Evolutionary conservation across 2,329 filamentous ascomycete species (phyloP), one percentile per base, ranked within the genome.

Genomic region (Cladosporium austrohemisphaericum): DNA sequence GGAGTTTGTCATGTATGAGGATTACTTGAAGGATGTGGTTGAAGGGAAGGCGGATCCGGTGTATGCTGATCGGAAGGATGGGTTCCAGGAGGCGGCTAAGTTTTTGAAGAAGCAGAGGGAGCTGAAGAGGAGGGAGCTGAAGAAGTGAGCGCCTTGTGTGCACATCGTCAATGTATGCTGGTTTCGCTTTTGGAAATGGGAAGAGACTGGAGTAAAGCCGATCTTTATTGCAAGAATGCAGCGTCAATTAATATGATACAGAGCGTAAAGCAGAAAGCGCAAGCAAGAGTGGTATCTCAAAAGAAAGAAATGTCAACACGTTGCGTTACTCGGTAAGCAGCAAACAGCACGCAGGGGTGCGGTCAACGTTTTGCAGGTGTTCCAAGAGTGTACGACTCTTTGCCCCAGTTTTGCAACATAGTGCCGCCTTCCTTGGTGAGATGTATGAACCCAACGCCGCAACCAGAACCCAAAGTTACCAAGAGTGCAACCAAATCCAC

Each of bases 1-100:
- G 47, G 53, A 69, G 45, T 66, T 65, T 1, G 68, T 58, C 25
- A 62, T 63, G 14, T 71, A 74, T 55, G 61, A 62, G 50, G 64
- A 66, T 5, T 75, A 69, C 50, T 58, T 73, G 7, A 57, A 67
- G 41, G 67, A 69, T 1, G 59, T 75, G 5, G 54, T 76, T 19
- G 63, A 60, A 8, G 73, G 74, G 9, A 70, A 68, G 20, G 68
- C 41, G 35, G 10, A 20, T 16, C 25, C 38, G 11, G 38, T 41
- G 3, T 41, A 41, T 19, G 26, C 13, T n/a, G 38, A 31, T 3
- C 18, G 4, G 16, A n/a, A 26, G 11, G 38, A 8, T n/a, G 23
- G 11, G 5, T 41, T 26, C 20, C 23, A 18, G 26, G 25, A 41
- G 38, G 26, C 38, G 10, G 25, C 16, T 22, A 26, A 22, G 25